These are phyloP conservation scores for Bacterosira constricta DNA, from an alignment of 108 stramenopile species.

Conservation along the genomic window DNA sequence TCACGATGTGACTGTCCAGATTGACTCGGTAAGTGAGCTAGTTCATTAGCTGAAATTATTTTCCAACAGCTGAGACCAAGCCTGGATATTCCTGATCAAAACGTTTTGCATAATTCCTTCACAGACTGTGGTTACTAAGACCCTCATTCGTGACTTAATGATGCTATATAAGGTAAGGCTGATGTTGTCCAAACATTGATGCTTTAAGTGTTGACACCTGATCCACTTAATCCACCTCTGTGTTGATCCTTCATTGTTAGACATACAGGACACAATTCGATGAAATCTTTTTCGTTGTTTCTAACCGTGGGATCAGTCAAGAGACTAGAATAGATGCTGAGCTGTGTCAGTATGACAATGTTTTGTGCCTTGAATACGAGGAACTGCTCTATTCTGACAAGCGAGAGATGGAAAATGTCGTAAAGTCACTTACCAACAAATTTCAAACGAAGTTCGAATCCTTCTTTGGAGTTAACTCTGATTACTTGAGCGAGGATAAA, in stretches of 20 bases:
- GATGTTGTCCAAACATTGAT: too few relatives aligned
- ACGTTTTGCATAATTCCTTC: not conserved
- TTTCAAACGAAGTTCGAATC: slow-evolving; percentile 26
- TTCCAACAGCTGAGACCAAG: not conserved
- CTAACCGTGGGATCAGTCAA: slow-evolving; percentile 5
- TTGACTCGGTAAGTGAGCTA: slow-evolving; percentile 6
- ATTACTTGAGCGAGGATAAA: slow-evolving; percentile 8
- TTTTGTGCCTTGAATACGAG: slow-evolving; percentile 38
- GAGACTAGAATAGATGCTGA: slow-evolving; percentile 19
- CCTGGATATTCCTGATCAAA: not conserved
- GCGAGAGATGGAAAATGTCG: slow-evolving; percentile 16
- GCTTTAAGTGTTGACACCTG: too few relatives aligned
- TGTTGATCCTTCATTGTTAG: too few relatives aligned
- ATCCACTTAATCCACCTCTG: too few relatives aligned
- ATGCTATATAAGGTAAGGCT: slow-evolving; percentile 30
- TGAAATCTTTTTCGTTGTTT: slow-evolving; percentile 33
- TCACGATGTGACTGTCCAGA: slow-evolving; percentile 10
- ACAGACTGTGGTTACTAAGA: slow-evolving; percentile 25
- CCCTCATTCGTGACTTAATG: slow-evolving; percentile 21
- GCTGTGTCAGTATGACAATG: slow-evolving; percentile 31
- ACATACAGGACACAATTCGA: slow-evolving; percentile 10
- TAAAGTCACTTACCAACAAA: slow-evolving; percentile 5
- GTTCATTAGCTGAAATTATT: not conserved
- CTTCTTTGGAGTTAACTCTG: slow-evolving; percentile 27
- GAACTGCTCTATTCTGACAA: slow-evolving; percentile 14